phyloP scores from a whole-genome alignment of 768 basidiomycete genomes.

The Leccinellum albellum region DNA sequence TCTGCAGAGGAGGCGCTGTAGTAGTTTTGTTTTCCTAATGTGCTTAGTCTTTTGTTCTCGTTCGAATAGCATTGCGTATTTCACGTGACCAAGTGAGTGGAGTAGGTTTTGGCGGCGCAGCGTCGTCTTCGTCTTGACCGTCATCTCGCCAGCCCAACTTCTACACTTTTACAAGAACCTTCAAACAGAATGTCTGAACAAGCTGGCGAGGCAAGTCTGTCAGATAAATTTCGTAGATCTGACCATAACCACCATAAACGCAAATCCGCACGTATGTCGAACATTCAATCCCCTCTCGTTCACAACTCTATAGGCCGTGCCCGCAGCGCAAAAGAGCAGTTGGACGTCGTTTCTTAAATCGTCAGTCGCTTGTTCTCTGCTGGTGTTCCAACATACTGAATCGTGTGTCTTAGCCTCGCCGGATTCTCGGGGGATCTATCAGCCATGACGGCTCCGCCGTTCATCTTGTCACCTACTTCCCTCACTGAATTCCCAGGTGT shows the following conservation, averaged over 20 bases:
- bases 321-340: slow-evolving; percentile 75
- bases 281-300: slow-evolving; percentile 17
- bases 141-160: slow-evolving; percentile 11
- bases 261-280: slow-evolving; percentile 36
- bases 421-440: slow-evolving; percentile 87
- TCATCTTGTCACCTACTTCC: slow-evolving; percentile 88
- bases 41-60: slow-evolving; percentile 17
- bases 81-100: slow-evolving; percentile 21
- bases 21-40: slow-evolving; percentile 20
- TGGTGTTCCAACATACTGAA: slow-evolving; percentile 2
- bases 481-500: slow-evolving; percentile 88
- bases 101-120: background rate
- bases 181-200: slow-evolving; percentile 34
- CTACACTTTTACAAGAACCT: background rate
- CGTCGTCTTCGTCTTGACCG: slow-evolving; percentile 6
- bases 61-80: background rate
- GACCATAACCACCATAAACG: slow-evolving; percentile 22
- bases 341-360: slow-evolving; percentile 92
- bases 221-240: slow-evolving; percentile 22
- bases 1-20: slow-evolving; percentile 90
- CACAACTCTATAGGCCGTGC: slow-evolving; percentile 55
- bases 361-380: slow-evolving; percentile 41
- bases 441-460: slow-evolving; percentile 79
- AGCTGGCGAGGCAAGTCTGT: slow-evolving; percentile 38
- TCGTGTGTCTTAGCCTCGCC: slow-evolving; percentile 53